These are phyloP conservation scores for Zychaea mexicana DNA, from an alignment of 371 early-diverging fungal genomes.

Conservation along the genomic window DNA sequence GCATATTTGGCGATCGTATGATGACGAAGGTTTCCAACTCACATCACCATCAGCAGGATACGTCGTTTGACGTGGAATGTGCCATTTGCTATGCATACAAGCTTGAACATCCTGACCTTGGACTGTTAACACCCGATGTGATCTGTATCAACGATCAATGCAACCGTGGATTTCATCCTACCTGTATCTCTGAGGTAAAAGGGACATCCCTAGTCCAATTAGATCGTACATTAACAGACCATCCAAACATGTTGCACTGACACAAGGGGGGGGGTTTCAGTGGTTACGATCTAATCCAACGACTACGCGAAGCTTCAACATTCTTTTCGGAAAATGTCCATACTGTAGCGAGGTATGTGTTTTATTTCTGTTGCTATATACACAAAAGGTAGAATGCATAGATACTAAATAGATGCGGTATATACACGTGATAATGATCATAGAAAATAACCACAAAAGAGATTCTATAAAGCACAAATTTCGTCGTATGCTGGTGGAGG, in stretches of 20 bases:
- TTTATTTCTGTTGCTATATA: neutral
- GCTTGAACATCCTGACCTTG: slow-evolving; percentile 13
- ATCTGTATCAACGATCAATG: slow-evolving; percentile 36
- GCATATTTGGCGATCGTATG: neutral
- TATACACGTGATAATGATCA: neutral
- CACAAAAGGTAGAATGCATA: neutral
- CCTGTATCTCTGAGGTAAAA: slow-evolving; percentile 39
- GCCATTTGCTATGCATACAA: slow-evolving; percentile 49
- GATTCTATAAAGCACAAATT: slow-evolving; percentile 17
- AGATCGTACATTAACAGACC: neutral
- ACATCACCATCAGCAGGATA: neutral
- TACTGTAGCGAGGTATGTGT: slow-evolving; percentile 44
- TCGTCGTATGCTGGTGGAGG: neutral
- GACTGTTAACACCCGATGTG: slow-evolving; percentile 25
- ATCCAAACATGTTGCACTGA: no score
- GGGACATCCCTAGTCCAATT: neutral
- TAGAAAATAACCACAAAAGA: slow-evolving; percentile 47
- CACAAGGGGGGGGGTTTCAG: no score
- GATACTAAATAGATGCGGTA: neutral
- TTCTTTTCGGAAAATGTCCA: slow-evolving; percentile 48
- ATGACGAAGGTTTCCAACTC: neutral
- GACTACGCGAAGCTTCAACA: slow-evolving; percentile 39
- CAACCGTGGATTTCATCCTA: slow-evolving; percentile 42
- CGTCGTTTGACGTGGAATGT: slow-evolving; percentile 33
- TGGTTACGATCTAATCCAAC: slow-evolving; percentile 43